Base-by-base conservation (phyloP, 23 red algal species). In the Agarophyton chilense region DNA sequence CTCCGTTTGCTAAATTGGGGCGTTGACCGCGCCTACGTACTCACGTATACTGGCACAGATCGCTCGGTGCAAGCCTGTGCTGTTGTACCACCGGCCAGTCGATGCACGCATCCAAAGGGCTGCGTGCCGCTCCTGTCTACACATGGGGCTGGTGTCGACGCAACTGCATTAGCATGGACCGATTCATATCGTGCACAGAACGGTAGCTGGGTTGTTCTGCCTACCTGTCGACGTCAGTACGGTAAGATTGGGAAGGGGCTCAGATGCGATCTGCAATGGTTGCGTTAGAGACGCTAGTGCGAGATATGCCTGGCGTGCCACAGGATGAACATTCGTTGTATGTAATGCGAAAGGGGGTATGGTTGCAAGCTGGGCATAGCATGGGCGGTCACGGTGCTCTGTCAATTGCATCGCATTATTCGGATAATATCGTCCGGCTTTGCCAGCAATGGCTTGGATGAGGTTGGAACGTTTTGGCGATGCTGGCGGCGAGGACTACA, bases 371-470 rank as follows among this genome's bases (percentile, higher is more conserved):
- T 49, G 85, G 85, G 10, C 85, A 89, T 79, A 89, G 85, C 43
- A 89, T 89, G 85, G 85, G 85, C 55, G 85, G 85, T 18, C 85
- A 89, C 56, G 85, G 85, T 10, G 85, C 85, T 26, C 71, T 89
- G 19, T 65, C 78, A 29, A 45, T 89, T 41, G 56, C 61, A 18
- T 74, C 85, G 38, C 85, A 89, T 32, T 89, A 77, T 65, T 51
- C 71, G 29, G 85, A 89, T 32, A 58, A 35, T 25, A 34, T 89
- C 42, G 85, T 89, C 18, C 85, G 7, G 72, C 71, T n/a, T 60
- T 89, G 16, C 85, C 85, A 22, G 85, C 85, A 8, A 89, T 89
- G 85, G 85, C 66, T 28, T 89, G 85, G 85, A 44, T 89, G 70
- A 60, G 85, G 33, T 65, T 89, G 21, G 43, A 52, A 52, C 19